Conservation (phyloP, 164 flowering plant species). For the Magnolia sinica region DNA sequence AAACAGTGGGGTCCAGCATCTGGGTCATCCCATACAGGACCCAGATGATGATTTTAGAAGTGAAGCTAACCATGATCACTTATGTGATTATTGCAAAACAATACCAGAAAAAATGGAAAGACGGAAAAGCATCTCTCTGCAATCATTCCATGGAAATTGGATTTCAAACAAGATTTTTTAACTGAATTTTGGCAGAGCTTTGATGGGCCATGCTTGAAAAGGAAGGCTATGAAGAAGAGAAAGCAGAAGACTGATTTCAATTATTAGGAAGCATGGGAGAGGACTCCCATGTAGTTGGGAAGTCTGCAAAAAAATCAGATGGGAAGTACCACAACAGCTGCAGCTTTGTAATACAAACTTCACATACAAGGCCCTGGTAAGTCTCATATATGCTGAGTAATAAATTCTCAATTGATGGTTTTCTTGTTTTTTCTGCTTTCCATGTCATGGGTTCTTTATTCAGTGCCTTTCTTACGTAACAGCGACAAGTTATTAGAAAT, state of each 20-base stretch:
- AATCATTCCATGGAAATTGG: constrained; percentile 4
- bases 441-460: background rate
- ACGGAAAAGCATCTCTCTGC: background rate
- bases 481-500: background rate
- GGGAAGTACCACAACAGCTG: background rate
- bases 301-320: background rate
- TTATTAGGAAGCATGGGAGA: background rate
- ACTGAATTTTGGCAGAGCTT: background rate
- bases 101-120: background rate
- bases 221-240: background rate
- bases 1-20: constrained; percentile 11
- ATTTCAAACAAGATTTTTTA: background rate
- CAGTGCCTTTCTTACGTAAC: background rate
- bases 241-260: background rate
- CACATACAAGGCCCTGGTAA: background rate
- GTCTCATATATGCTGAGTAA: background rate
- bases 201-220: constrained; percentile 2
- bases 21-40: constrained; percentile 20
- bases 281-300: constrained; percentile 4
- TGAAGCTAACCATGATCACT: constrained; percentile 26
- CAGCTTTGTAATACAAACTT: background rate
- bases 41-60: constrained; percentile 29
- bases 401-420: background rate
- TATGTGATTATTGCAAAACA: background rate
- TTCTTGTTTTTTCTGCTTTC: background rate